Percentiles rank a stretch among this genome's conserved stretches.
Evolutionary conservation across 371 early-diverging fungal genomes (phyloP).

Genomic region (Phascolomyces articulosus): DNA sequence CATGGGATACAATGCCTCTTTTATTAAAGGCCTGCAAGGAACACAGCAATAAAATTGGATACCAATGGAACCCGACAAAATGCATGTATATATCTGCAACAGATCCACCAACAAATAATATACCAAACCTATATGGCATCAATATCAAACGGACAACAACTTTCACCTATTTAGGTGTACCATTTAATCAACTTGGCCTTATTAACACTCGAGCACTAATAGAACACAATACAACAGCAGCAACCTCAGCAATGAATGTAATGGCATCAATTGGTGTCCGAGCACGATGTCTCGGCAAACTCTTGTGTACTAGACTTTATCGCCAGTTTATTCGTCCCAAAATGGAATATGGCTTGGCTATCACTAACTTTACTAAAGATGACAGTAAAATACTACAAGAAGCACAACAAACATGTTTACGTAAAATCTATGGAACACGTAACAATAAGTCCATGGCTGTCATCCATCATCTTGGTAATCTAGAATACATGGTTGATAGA

Average conservation of each 20-base stretch:
- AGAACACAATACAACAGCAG: not conserved
- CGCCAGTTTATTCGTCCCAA: slow-evolving; percentile 15
- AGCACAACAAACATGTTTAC: slow-evolving; percentile 16
- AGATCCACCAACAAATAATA: not conserved
- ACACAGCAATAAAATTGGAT: slow-evolving; percentile 14
- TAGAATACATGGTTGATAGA: slow-evolving; percentile 14
- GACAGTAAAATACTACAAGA: not conserved
- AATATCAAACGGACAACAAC: not conserved
- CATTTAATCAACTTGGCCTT: not conserved
- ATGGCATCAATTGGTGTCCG: slow-evolving; percentile 1
- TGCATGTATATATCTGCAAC: slow-evolving; percentile 5
- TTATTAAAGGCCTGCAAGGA: not conserved
- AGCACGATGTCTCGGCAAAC: not conserved
- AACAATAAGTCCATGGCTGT: slow-evolving; percentile 12
- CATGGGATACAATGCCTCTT: not conserved
- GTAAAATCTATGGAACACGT: slow-evolving; percentile 17
- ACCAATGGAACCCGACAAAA: slow-evolving; percentile 22
- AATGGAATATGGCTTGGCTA: slow-evolving; percentile 16
- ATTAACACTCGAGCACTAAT: not conserved
- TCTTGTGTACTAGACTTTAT: slow-evolving; percentile 7
- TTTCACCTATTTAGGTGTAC: slow-evolving; percentile 16
- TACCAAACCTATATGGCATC: not conserved
- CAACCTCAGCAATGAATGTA: not conserved
- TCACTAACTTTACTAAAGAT: not conserved
- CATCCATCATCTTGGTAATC: slow-evolving; percentile 18